These are phyloP conservation scores for Pythium aristosporum DNA, from an alignment of 352 stramenopile genomes.

Conservation along the genomic window DNA sequence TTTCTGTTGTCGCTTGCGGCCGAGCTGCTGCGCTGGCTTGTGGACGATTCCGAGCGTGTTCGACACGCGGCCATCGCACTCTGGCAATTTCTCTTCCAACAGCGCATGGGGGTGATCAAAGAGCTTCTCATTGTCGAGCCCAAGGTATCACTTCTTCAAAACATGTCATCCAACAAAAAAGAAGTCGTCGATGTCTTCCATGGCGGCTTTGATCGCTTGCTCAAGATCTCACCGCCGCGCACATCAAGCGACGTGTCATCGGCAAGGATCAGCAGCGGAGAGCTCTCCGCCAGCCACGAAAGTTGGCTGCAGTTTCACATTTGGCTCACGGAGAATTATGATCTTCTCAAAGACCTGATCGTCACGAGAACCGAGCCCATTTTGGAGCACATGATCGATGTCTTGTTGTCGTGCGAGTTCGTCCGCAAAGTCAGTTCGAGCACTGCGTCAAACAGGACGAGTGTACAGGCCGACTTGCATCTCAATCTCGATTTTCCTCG, in stretches of 20 bases:
- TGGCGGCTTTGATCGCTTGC: constrained; percentile 63
- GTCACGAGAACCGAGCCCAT: constrained; percentile 60
- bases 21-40: constrained; percentile 59
- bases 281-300: constrained; percentile 36
- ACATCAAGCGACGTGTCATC: background rate
- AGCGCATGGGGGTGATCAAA: constrained; percentile 66
- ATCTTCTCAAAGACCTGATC: constrained; percentile 70
- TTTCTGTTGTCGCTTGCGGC: constrained; percentile 66
- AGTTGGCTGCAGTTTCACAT: constrained; percentile 77
- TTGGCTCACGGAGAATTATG: constrained; percentile 70
- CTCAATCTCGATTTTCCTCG: constrained; percentile 27
- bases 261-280: constrained; percentile 14
- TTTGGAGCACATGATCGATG: constrained; percentile 51
- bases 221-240: constrained; percentile 39
- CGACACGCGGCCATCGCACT: constrained; percentile 48
- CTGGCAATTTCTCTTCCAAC: constrained; percentile 78
- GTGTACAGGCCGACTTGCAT: constrained; percentile 27
- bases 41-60: constrained; percentile 51
- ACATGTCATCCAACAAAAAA: constrained; percentile 73
- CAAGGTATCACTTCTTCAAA: constrained; percentile 60
- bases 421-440: constrained; percentile 38
- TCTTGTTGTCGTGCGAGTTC: constrained; percentile 44
- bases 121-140: constrained; percentile 76
- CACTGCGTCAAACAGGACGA: constrained; percentile 1
- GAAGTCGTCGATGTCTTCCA: constrained; percentile 75